A percentile compares a stretch with the other conserved stretches of the same genome.
These are phyloP conservation scores for Ganoderma multipileum DNA, from an alignment of 1,284 basidiomycete species.

Conservation along the genomic window DNA sequence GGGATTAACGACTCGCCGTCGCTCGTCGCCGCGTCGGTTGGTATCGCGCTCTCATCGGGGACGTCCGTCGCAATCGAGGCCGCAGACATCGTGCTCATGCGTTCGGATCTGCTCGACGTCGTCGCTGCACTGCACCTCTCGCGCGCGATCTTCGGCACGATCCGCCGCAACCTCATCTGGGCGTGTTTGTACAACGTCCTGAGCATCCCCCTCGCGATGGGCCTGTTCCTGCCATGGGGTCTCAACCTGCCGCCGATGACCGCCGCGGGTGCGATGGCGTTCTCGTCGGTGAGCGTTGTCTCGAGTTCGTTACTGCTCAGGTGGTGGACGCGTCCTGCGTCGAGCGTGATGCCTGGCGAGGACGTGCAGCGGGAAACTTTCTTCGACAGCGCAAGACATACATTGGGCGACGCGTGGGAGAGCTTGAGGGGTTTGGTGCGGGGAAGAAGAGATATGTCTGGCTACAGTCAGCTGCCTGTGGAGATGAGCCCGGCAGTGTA, in stretches of 20 bases:
- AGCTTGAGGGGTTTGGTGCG: conserved; percentile 51
- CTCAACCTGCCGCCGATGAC: conserved; percentile 97
- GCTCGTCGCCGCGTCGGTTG: conserved; percentile 92
- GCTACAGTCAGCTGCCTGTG: conserved; percentile 75
- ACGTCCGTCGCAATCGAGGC: conserved; percentile 98
- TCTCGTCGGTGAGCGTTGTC: conserved; percentile 96
- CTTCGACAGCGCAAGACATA: conserved; percentile 51
- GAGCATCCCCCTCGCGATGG: conserved; percentile 99
- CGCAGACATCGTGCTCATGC: conserved; percentile 97
- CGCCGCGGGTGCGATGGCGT: conserved; percentile 98
- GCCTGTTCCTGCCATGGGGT: conserved; percentile 91
- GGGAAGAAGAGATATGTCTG: conserved; percentile 47
- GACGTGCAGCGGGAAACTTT: conserved; percentile 45
- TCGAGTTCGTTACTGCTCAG: conserved; percentile 87
- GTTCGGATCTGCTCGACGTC: conserved; percentile 94
- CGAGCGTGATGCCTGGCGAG: conserved; percentile 74
- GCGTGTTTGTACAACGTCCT: conserved; percentile 93
- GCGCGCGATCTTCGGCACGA: conserved; percentile 88
- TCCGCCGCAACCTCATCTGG: conserved; percentile 90
- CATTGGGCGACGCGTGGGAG: conserved; percentile 50
- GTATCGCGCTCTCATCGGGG: conserved; percentile 95
- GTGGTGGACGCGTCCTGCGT: conserved; percentile 82
- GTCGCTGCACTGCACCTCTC: conserved; percentile 95
- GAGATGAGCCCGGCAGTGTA: conserved; percentile 57
- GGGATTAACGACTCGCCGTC: conserved; percentile 99